Percentiles rank a stretch among this genome's conserved stretches.
phyloP scores from a whole-genome alignment of 306 rosid genomes.

The Vigna trinervia region DNA sequence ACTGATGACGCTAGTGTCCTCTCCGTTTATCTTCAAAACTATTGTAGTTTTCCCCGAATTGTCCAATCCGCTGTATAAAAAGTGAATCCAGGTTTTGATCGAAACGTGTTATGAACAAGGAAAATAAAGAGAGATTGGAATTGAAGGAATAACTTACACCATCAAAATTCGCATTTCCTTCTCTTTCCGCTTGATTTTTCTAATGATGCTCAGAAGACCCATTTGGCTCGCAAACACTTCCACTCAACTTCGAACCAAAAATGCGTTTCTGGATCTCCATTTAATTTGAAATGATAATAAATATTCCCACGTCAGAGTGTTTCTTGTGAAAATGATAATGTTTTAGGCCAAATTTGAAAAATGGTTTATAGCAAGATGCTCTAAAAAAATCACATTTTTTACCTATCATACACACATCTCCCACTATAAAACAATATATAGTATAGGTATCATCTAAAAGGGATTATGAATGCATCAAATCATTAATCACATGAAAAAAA shows the following conservation, averaged over 20 bases:
- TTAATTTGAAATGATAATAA: neutral
- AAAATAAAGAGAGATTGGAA: neutral
- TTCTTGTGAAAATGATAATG: neutral
- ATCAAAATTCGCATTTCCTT: constrained; percentile 92
- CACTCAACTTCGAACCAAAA: neutral
- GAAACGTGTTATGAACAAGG: neutral
- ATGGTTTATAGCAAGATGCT: neutral
- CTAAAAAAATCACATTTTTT: neutral
- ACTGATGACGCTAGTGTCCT: constrained; percentile 92
- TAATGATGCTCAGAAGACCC: constrained; percentile 89
- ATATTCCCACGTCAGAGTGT: neutral
- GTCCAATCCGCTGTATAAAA: constrained; percentile 75
- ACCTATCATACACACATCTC: neutral
- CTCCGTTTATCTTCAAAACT: constrained; percentile 89
- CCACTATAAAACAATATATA: neutral
- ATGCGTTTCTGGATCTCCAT: neutral
- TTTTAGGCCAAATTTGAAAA: neutral
- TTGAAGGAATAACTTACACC: constrained; percentile 65
- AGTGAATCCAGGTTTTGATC: neutral
- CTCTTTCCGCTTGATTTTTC: constrained; percentile 87
- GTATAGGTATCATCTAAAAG: neutral
- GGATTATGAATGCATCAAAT: neutral
- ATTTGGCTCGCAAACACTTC: constrained; percentile 40
- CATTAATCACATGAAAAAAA: neutral
- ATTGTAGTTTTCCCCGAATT: constrained; percentile 95